Percentiles rank a stretch among this genome's conserved stretches.
phyloP scores from a whole-genome alignment of 768 basidiomycete genomes.

The Agaricus subrufescens region DNA sequence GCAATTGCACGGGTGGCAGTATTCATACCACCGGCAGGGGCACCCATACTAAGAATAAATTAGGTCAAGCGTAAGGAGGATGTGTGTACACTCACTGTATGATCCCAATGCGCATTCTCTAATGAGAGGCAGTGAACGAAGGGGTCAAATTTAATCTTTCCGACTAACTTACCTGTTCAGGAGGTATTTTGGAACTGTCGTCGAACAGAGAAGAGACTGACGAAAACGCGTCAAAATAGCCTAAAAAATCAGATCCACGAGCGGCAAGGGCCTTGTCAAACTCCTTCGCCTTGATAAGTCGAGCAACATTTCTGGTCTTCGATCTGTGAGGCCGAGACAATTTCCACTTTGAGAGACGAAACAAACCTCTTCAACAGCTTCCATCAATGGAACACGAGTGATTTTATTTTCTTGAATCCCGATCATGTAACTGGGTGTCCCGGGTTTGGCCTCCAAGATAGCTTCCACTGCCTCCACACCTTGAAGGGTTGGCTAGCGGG shows the following conservation, averaged over 20 bases:
- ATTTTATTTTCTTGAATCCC: slow-evolving; percentile 96
- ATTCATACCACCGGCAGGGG: slow-evolving; percentile 98
- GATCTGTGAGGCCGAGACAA: slow-evolving; percentile 1
- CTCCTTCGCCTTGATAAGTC: slow-evolving; percentile 77
- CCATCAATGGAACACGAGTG: slow-evolving; percentile 83
- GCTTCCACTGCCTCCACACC: slow-evolving; percentile 91
- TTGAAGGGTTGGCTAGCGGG: slow-evolving; percentile 84
- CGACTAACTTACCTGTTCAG: slow-evolving; percentile 33
- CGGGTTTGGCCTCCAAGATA: slow-evolving; percentile 77
- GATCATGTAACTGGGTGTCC: slow-evolving; percentile 96
- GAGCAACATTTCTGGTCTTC: slow-evolving; percentile 82
- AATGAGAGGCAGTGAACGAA: slow-evolving; percentile 8
- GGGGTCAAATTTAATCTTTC: background rate
- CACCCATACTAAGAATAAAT: slow-evolving; percentile 65
- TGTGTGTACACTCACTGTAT: slow-evolving; percentile 65
- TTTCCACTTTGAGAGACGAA: background rate
- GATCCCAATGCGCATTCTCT: slow-evolving; percentile 78
- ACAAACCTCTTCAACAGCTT: slow-evolving; percentile 83
- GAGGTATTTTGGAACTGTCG: slow-evolving; percentile 44
- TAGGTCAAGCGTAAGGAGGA: background rate
- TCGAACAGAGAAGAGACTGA: slow-evolving; percentile 63
- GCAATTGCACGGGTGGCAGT: slow-evolving; percentile 94
- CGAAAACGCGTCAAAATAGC: slow-evolving; percentile 82
- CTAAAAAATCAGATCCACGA: slow-evolving; percentile 88
- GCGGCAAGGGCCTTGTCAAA: slow-evolving; percentile 85